Evolutionary conservation across 768 basidiomycete species (phyloP), one percentile per base, ranked within the genome.

Genomic region (Fistulinella prunicolor): DNA sequence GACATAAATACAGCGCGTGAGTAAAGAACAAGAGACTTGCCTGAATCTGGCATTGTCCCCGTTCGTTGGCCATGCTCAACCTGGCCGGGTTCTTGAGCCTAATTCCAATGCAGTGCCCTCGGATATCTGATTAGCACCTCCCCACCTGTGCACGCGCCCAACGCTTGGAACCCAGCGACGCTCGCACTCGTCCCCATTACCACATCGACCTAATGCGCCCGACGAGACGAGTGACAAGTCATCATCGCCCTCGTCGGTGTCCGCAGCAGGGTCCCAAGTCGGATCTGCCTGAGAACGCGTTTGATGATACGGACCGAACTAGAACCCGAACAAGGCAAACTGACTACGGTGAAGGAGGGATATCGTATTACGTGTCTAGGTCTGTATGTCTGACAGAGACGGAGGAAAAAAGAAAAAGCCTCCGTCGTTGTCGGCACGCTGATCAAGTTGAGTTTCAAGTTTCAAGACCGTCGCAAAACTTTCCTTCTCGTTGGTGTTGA

Each of bases 51-150:
- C 40, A 53, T 41, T 58, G 63, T 47, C 56, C 50, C 62, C 62
- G 59, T 56, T 57, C 20, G 48, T 10, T 24, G 45, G 30, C 35
- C 50, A 28, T 40, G 36, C 50, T 47, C 50, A 46, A 5, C 32
- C 45, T 48, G 42, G 30, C 46, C 61, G 61, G 58, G 57, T 55
- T 53, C 50, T 60, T 56, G 66, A 68, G 66, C 57, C 62, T 66
- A 68, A 68, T 62, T 68, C 19, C 53, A 64, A 66, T 62, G 64
- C 64, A 56, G 66, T 66, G 64, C 66, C 51, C 64, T 68, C 64
- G 61, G 66, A 68, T 59, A 64, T 68, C 64, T 66, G 64, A 68
- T 65, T 57, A 61, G 40, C 64, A 56, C 56, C 44, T 17, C 51
- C 41, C 39, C 57, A 63, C 47, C 54, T 65, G 55, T 63, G 63